Conservation (phyloP, 176 grass and related monocot species). For the Avena eriantha region DNA sequence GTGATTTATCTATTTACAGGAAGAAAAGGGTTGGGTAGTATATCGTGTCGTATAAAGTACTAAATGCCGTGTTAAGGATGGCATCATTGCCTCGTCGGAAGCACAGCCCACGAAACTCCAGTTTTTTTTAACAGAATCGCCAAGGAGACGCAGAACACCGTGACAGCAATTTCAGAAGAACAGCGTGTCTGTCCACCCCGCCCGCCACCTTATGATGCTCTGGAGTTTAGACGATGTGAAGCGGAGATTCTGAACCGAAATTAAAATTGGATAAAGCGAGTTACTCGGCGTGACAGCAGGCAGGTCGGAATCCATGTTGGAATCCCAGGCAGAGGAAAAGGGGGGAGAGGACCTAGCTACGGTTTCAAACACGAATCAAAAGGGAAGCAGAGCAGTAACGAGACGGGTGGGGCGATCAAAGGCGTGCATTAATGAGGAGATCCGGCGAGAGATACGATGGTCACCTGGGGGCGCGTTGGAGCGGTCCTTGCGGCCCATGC, state of each 20-base stretch:
- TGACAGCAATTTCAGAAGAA: not conserved
- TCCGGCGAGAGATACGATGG: not conserved
- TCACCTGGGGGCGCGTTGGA: conserved; percentile 21
- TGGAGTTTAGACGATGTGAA: not conserved
- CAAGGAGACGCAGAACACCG: not conserved
- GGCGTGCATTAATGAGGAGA: not conserved
- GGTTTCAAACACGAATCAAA: not conserved
- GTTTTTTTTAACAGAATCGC: not conserved
- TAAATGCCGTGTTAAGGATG: not conserved
- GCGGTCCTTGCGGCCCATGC: not conserved
- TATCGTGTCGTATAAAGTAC: not conserved
- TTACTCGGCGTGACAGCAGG: not conserved
- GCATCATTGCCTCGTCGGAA: not conserved
- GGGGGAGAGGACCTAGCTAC: not conserved
- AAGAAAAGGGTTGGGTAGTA: not conserved
- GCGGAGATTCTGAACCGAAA: not conserved
- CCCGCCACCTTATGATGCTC: not conserved
- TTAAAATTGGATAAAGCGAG: not conserved
- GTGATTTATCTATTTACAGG: not conserved
- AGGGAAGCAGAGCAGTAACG: not conserved
- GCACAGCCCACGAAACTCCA: not conserved
- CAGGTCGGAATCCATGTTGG: not conserved
- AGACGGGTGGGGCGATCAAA: too few relatives aligned
- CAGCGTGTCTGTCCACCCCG: not conserved
- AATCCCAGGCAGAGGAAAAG: not conserved